These are phyloP conservation scores for Protomyces pachydermus DNA, from an alignment of 1,139 yeast genomes.

Conservation along the genomic window DNA sequence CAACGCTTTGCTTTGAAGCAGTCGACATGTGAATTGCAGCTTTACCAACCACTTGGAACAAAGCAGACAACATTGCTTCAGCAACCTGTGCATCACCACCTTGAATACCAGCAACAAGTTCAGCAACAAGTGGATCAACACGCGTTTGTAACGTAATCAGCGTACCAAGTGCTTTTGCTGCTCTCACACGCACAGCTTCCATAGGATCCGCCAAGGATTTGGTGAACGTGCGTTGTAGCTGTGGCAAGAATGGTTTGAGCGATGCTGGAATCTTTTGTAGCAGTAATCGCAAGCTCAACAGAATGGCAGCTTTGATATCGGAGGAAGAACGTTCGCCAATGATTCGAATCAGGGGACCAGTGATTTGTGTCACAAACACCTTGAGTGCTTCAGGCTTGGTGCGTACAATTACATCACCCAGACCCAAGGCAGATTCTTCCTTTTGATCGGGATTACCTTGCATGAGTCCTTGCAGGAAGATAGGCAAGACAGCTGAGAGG, in stretches of 20 bases:
- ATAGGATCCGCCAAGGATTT: slow-evolving; percentile 77
- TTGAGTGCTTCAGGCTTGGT: slow-evolving; percentile 77
- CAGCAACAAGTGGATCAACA: slow-evolving; percentile 74
- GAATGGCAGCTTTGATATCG: slow-evolving; percentile 86
- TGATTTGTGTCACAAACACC: slow-evolving; percentile 85
- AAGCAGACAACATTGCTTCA: slow-evolving; percentile 78
- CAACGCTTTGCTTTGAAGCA: slow-evolving; percentile 60
- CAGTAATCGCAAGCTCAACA: slow-evolving; percentile 73
- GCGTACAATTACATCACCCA: slow-evolving; percentile 79
- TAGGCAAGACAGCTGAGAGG: slow-evolving; percentile 80
- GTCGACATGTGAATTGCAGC: slow-evolving; percentile 78
- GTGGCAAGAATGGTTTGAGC: slow-evolving; percentile 93
- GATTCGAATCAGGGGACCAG: slow-evolving; percentile 97
- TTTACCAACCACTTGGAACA: slow-evolving; percentile 73
- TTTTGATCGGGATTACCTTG: slow-evolving; percentile 82
- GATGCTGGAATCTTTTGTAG: slow-evolving; percentile 82
- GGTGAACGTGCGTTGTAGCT: slow-evolving; percentile 92
- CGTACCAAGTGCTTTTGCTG: slow-evolving; percentile 83
- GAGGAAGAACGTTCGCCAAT: slow-evolving; percentile 91
- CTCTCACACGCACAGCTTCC: slow-evolving; percentile 69
- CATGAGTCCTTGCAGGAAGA: slow-evolving; percentile 92
- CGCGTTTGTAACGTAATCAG: slow-evolving; percentile 86
- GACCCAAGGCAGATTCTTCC: slow-evolving; percentile 80
- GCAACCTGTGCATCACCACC: slow-evolving; percentile 46
- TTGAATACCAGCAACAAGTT: slow-evolving; percentile 28